These are phyloP conservation scores for Adansonia madagascariensis DNA, from an alignment of 441 rosid species.

Conservation along the genomic window DNA sequence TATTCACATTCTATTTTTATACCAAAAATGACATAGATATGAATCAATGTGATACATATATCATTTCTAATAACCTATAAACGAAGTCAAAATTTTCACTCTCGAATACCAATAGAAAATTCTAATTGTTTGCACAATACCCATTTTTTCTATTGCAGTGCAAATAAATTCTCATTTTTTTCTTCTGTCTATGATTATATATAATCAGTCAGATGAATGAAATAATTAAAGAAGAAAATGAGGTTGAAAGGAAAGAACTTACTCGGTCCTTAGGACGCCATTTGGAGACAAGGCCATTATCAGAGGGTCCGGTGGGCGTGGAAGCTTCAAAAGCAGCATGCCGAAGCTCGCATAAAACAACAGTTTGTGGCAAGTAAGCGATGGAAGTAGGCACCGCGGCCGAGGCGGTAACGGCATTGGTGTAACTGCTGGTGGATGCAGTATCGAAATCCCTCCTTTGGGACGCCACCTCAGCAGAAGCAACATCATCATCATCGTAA, in stretches of 20 bases:
- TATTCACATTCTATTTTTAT: background rate
- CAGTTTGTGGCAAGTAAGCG: constrained; percentile 89
- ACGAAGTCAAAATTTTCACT: background rate
- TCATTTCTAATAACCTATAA: constrained; percentile 1
- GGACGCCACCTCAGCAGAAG: constrained; percentile 46
- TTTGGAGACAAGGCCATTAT: constrained; percentile 68
- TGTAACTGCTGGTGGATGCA: constrained; percentile 66
- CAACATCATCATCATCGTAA: constrained; percentile 54
- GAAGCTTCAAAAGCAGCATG: constrained; percentile 89
- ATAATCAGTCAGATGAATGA: constrained; percentile 9
- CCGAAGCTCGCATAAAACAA: constrained; percentile 82
- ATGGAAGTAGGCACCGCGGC: constrained; percentile 56
- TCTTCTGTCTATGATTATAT: constrained; percentile 2
- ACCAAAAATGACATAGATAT: background rate
- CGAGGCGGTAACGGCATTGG: constrained; percentile 44
- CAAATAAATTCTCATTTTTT: background rate
- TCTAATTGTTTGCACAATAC: constrained; percentile 3
- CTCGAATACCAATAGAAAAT: background rate
- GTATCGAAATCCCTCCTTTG: constrained; percentile 73
- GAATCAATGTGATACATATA: background rate
- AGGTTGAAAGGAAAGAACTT: constrained; percentile 32
- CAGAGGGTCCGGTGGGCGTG: constrained; percentile 69
- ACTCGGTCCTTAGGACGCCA: constrained; percentile 99
- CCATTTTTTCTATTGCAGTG: background rate
- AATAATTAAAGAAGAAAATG: background rate